Evolutionary conservation across 176 grass and related monocot species (phyloP).

Genomic region (Aegilops umbellulata): DNA sequence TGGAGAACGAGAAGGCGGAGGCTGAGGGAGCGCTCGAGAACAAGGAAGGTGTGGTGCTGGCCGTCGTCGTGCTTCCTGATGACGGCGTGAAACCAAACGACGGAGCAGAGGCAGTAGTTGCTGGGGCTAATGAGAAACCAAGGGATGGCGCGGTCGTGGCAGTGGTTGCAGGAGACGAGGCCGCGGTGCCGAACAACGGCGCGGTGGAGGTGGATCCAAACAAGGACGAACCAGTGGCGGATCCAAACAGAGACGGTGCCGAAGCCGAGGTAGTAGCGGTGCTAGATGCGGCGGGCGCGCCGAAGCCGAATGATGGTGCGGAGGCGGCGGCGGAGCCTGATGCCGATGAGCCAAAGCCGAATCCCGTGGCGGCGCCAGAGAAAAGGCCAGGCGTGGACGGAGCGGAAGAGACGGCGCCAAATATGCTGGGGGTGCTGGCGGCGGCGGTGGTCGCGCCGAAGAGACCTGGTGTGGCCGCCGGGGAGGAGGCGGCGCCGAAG

Average conservation of each 20-base stretch:
- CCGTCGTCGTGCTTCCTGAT: conserved; percentile 1
- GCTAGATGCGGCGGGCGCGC: conserved; percentile 42
- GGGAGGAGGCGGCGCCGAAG: conserved; percentile 21
- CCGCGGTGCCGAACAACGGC: conserved; percentile 18
- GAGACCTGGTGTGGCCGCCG: conserved; percentile 23
- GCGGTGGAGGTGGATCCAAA: conserved; percentile 52
- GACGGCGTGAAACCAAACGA: conserved; percentile 32
- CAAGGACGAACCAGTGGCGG: conserved; percentile 26
- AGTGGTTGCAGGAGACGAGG: conserved; percentile 35
- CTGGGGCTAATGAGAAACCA: conserved; percentile 35
- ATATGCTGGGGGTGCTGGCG: conserved; percentile 17
- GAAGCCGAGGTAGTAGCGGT: conserved; percentile 20
- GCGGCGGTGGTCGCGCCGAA: conserved; percentile 25
- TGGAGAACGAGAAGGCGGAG: conserved; percentile 38
- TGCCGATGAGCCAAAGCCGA: conserved; percentile 39
- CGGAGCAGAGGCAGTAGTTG: conserved; percentile 24
- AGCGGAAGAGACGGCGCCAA: conserved; percentile 29
- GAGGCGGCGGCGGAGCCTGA: conserved; percentile 42
- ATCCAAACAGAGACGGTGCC: conserved; percentile 39
- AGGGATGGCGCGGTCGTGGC: conserved; percentile 13
- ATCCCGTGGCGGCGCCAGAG: conserved; percentile 39
- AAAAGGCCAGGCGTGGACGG: conserved; percentile 41
- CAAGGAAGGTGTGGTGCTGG: conserved; percentile 27
- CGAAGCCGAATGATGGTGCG: conserved; percentile 36
- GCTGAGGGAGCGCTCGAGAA: conserved; percentile 39